A percentile compares a stretch with the other conserved stretches of the same genome.
phyloP scores from a whole-genome alignment of 768 basidiomycete species.

The Suillus cothurnatus region DNA sequence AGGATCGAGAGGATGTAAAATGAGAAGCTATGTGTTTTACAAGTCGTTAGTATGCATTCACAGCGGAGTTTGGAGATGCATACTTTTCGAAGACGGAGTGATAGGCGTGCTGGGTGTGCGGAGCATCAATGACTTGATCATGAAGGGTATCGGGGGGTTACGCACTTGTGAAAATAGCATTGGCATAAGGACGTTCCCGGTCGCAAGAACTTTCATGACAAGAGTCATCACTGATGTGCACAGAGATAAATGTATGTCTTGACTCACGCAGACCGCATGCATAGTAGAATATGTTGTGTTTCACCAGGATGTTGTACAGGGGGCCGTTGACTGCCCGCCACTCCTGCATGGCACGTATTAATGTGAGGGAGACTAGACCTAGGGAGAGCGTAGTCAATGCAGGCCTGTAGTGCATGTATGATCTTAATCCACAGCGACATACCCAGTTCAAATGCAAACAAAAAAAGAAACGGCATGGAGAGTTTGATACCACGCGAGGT shows the following conservation, averaged over 20 bases:
- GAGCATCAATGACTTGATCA: neutral
- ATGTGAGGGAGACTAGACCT: neutral
- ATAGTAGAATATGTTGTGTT: neutral
- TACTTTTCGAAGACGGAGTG: neutral
- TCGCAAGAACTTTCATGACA: neutral
- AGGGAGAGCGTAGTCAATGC: neutral
- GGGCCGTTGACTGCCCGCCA: neutral
- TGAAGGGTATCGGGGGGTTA: too few relatives aligned
- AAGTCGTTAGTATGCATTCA: too few relatives aligned
- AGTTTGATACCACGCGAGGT: neutral
- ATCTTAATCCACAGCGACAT: neutral
- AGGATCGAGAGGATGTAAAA: too few relatives aligned
- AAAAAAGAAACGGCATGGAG: neutral
- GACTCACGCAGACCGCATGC: neutral
- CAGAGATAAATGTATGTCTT: neutral
- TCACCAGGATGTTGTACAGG: neutral
- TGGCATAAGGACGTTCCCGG: neutral
- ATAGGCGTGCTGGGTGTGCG: neutral
- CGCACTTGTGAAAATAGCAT: too few relatives aligned
- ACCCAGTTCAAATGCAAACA: neutral
- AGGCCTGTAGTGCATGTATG: neutral
- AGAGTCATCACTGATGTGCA: neutral
- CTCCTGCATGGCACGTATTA: neutral
- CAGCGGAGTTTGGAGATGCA: neutral
- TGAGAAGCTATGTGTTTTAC: too few relatives aligned